phyloP scores from a whole-genome alignment of 257 asterid genomes.

The Solanum etuberosum region DNA sequence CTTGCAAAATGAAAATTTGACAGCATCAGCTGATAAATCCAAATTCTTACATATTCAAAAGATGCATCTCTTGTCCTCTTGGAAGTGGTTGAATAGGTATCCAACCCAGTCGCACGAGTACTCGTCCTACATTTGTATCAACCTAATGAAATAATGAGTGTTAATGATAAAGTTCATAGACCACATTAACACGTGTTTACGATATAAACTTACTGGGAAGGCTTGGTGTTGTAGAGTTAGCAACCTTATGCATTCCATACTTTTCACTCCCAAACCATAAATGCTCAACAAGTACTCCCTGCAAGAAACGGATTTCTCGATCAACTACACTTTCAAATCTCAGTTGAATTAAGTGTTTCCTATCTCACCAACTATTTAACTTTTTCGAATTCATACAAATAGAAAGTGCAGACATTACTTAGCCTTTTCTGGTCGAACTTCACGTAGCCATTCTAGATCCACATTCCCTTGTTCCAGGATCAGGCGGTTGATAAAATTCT shows the following conservation, averaged over 20 bases:
- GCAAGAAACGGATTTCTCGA: not conserved
- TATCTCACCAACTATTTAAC: not conserved
- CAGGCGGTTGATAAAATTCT: slow-evolving; percentile 7
- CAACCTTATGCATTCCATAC: slow-evolving; percentile 57
- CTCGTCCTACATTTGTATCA: slow-evolving; percentile 47
- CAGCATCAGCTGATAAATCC: not conserved
- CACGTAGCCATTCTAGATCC: slow-evolving; percentile 10
- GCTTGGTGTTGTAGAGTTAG: slow-evolving; percentile 43
- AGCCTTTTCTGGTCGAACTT: slow-evolving; percentile 4
- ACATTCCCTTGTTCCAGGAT: slow-evolving; percentile 4
- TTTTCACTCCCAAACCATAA: slow-evolving; percentile 49
- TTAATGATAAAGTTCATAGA: not conserved
- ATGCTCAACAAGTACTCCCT: slow-evolving; percentile 51
- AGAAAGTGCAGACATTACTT: not conserved
- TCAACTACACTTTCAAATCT: not conserved
- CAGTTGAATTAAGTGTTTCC: not conserved
- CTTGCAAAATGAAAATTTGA: not conserved
- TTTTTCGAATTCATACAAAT: not conserved
- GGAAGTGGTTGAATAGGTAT: slow-evolving; percentile 49
- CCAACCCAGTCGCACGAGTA: slow-evolving; percentile 57
- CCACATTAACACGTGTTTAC: not conserved
- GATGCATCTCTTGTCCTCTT: slow-evolving; percentile 29
- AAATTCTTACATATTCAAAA: slow-evolving; percentile 27
- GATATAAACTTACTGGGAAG: slow-evolving; percentile 40
- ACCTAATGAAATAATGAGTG: slow-evolving; percentile 20